Percentiles rank a stretch among this genome's conserved stretches.
Conservation (phyloP, 192 early-diverging fungal genomes). For the Phlyctochytrium bullatum region DNA sequence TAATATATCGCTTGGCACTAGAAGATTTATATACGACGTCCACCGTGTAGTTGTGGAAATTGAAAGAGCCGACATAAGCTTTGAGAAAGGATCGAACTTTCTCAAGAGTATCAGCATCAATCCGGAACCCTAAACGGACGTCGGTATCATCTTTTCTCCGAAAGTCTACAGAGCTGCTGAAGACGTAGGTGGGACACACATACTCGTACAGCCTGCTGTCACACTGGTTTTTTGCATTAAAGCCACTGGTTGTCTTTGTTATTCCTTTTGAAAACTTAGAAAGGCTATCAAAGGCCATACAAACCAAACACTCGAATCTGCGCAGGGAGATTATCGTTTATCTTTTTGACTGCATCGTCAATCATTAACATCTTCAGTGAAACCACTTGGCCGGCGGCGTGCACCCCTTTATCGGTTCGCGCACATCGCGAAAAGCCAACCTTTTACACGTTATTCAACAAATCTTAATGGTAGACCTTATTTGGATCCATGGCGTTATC, state of each 20-base stretch:
- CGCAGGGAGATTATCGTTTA: slow-evolving; percentile 81
- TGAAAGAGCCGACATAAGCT: slow-evolving; percentile 77
- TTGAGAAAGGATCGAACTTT: slow-evolving; percentile 66
- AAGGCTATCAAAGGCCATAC: neutral
- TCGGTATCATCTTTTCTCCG: slow-evolving; percentile 38
- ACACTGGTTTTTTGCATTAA: slow-evolving; percentile 89
- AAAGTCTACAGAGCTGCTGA: slow-evolving; percentile 39
- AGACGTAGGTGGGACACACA: slow-evolving; percentile 86
- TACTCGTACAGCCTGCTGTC: slow-evolving; percentile 98
- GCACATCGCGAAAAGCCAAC: slow-evolving; percentile 86
- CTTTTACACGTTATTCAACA: slow-evolving; percentile 33
- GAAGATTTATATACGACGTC: slow-evolving; percentile 72
- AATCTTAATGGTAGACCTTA: slow-evolving; percentile 56
- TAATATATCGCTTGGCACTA: slow-evolving; percentile 80
- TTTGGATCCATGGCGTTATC: slow-evolving; percentile 80
- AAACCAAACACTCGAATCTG: slow-evolving; percentile 89
- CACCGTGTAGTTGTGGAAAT: slow-evolving; percentile 95
- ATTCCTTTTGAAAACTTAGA: slow-evolving; percentile 37
- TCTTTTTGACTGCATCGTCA: slow-evolving; percentile 65
- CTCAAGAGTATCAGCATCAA: slow-evolving; percentile 57
- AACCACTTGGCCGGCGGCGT: slow-evolving; percentile 93
- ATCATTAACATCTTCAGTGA: slow-evolving; percentile 88
- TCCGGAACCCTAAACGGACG: slow-evolving; percentile 53
- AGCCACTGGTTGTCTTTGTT: slow-evolving; percentile 68
- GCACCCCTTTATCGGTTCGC: slow-evolving; percentile 98